These are phyloP conservation scores for Solanum pennellii DNA, from an alignment of 257 asterid genomes.

Conservation along the genomic window DNA sequence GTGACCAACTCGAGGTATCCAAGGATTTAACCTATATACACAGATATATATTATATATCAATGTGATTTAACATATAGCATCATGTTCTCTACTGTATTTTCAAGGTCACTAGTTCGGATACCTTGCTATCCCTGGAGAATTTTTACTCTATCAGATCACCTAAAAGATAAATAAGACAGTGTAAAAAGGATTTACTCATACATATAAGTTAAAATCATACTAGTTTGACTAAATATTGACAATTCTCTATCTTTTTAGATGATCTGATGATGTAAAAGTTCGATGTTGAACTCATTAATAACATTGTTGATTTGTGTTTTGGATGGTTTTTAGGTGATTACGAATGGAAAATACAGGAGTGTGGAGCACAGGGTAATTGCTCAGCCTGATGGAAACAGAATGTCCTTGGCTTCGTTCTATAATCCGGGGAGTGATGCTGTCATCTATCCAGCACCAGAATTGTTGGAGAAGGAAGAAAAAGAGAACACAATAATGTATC, in stretches of 20 bases:
- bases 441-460: constrained; percentile 46
- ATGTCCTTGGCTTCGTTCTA: constrained; percentile 67
- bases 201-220: neutral
- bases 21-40: neutral
- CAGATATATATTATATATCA: neutral
- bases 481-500: constrained; percentile 24
- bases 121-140: neutral
- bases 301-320: neutral
- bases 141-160: neutral
- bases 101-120: neutral
- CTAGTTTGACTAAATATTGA: neutral
- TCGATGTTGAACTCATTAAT: neutral
- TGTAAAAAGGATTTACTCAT: neutral
- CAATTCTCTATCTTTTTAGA: neutral
- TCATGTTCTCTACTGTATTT: neutral
- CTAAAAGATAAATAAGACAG: neutral
- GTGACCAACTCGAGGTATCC: constrained; percentile 71
- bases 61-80: neutral
- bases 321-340: constrained; percentile 25
- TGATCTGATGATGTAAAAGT: neutral
- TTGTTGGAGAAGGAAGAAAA: constrained; percentile 37
- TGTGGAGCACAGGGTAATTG: constrained; percentile 49
- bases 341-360: constrained; percentile 63
- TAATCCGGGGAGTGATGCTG: constrained; percentile 58
- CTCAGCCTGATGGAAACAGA: constrained; percentile 47